A percentile compares a stretch with the other conserved stretches of the same genome.
phyloP scores from a whole-genome alignment of 495 filamentous ascomycete genomes.

The Penicillium taxi region DNA sequence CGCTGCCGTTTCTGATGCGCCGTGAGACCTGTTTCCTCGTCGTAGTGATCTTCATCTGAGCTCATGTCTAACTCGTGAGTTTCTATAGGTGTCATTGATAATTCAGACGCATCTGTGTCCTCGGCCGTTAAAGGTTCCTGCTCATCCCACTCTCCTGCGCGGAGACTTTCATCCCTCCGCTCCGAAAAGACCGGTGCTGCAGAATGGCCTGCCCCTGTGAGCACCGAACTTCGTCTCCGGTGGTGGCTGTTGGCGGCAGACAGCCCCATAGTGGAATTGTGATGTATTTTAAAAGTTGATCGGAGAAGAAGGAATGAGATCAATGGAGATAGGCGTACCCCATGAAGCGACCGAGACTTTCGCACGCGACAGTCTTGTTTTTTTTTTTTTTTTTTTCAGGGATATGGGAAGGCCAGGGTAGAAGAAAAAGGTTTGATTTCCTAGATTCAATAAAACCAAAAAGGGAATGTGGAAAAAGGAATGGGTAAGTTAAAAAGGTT shows the following conservation, averaged over 20 bases:
- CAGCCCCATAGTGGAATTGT: conserved; percentile 23
- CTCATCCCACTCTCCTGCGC: conserved; percentile 30
- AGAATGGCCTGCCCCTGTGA: conserved; percentile 33
- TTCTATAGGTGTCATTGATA: conserved; percentile 41
- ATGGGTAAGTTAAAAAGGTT: no score
- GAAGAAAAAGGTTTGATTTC: no score
- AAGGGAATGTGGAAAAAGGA: no score
- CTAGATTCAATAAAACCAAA: no score
- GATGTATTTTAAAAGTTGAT: conserved; percentile 8
- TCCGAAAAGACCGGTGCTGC: conserved; percentile 38
- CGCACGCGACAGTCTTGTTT: conserved; percentile 13
- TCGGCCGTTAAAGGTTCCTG: conserved; percentile 30
- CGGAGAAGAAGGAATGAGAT: conserved; percentile 6
- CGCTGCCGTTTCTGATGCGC: conserved; percentile 59
- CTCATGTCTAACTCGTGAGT: conserved; percentile 51
- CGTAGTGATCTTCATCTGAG: conserved; percentile 69
- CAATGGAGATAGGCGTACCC: conserved; percentile 10
- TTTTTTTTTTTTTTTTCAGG: no score
- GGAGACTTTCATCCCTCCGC: conserved; percentile 35
- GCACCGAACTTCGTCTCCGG: conserved; percentile 52
- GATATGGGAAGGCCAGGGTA: no score
- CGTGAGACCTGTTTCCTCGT: conserved; percentile 84
- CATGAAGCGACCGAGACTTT: conserved; percentile 23
- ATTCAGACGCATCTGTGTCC: conserved; percentile 41
- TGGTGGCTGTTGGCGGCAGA: conserved; percentile 40